Base-by-base conservation (phyloP, 176 grass and related monocot species). In the Eremochloa ophiuroides region DNA sequence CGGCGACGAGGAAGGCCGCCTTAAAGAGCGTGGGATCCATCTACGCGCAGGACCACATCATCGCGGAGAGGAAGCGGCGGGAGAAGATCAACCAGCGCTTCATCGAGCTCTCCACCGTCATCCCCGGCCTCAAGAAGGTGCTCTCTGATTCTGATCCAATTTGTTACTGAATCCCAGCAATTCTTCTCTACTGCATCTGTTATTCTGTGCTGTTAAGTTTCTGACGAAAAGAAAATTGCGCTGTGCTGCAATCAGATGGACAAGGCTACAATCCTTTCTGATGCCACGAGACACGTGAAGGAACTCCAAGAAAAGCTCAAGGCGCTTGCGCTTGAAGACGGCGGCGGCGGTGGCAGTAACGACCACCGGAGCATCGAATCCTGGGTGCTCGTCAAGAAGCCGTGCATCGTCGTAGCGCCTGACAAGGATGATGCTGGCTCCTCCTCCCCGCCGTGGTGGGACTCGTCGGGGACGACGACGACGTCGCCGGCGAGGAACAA, bases 1-100 rank as follows among this genome's bases (percentile, higher is more conserved):
- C 22, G 64, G 69, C 39, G 42, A 35, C 33, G 60, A 80, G 30
- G 62, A 61, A 69, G 58, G 4, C 76, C 61, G 7, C 25, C 61
- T 4, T 22, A 2, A 88, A 50, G 69, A 53, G 30, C 58, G 59
- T 40, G 37, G 91, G 66, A 3, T 31, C 39, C 79, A 33, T 20
- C 43, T 65, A 53, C 20, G 37, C 37, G 37, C 79, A 83, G 66
- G 89, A 94, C 14, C 92, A 94, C 61, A 80, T 91, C 34, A 84
- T 94, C 37, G 84, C 92, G 3, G 92, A 94, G 76, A 70, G 92
- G 30, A 87, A 82, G 84, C 73, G 92, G 13, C 64, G 92, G 71
- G 92, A 91, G 84, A 94, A 89, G 84, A 90, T 94, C 72, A 94
- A 89, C 53, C 72, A 94, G 67, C 74, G 84, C 10, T 94, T 91